Percentiles rank a stretch among this genome's conserved stretches.
These are phyloP conservation scores for Amanita rubescens DNA, from an alignment of 768 basidiomycete genomes.

Conservation along the genomic window DNA sequence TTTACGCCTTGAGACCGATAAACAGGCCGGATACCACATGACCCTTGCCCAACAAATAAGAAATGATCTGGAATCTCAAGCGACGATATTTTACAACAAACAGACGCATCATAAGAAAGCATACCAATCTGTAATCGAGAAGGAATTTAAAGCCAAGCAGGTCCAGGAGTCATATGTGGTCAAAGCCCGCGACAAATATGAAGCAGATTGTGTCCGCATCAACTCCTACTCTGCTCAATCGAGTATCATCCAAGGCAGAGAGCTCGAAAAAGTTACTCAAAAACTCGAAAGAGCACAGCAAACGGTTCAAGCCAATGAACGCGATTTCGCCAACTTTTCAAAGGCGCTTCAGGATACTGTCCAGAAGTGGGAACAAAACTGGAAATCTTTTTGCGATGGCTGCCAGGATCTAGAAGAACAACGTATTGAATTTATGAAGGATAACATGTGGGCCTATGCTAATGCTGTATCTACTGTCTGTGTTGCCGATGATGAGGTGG, in stretches of 20 bases:
- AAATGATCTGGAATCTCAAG: constrained; percentile 63
- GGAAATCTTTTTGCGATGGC: constrained; percentile 91
- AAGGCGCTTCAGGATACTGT: constrained; percentile 72
- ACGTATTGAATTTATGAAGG: constrained; percentile 90
- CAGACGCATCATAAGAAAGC: constrained; percentile 69
- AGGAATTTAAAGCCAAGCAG: constrained; percentile 84
- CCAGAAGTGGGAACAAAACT: constrained; percentile 85
- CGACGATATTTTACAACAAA: constrained; percentile 50
- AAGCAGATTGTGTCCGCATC: constrained; percentile 86
- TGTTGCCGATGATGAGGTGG: constrained; percentile 90
- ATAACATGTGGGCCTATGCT: constrained; percentile 93
- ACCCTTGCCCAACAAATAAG: constrained; percentile 71
- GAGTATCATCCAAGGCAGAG: constrained; percentile 86
- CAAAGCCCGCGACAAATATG: constrained; percentile 91
- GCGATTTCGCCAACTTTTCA: constrained; percentile 86
- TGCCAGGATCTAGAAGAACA: constrained; percentile 96
- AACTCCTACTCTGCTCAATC: constrained; percentile 92
- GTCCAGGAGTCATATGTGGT: constrained; percentile 78
- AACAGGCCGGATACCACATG: constrained; percentile 66
- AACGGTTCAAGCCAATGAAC: constrained; percentile 86
- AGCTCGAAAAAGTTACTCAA: constrained; percentile 80
- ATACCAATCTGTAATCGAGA: constrained; percentile 75
- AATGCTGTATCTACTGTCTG: constrained; percentile 96
- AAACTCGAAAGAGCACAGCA: constrained; percentile 89
- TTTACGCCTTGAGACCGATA: constrained; percentile 75